Evolutionary conservation across 495 filamentous ascomycete genomes (phyloP), one percentile per base, ranked within the genome.

Genomic region (Cenococcum geophilum): DNA sequence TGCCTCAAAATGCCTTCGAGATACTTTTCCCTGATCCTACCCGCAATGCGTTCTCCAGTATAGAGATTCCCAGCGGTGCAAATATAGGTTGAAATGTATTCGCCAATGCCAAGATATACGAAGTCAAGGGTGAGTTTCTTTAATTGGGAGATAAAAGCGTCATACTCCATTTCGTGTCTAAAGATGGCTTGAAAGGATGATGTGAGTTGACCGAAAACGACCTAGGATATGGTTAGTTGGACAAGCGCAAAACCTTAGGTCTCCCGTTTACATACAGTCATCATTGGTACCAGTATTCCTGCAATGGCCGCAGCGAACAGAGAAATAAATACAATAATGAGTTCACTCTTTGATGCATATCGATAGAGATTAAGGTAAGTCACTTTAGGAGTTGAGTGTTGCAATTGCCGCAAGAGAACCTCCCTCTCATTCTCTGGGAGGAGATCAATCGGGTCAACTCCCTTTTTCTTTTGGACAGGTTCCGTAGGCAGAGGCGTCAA

Each of bases 11-110:
- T 91, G 51, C 88, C 88, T 60, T 80, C 78, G 4, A 96, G 80
- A 72, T 95, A 95, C 59, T 88, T 81, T 69, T 89, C 84, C 50
- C 91, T 83, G 66, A 96, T 89, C 76, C 91, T 91, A 61, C 82
- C 82, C 34, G 86, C 84, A 68, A 91, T 80, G 66, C 95, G 89
- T 71, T 96, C 92, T 59, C 92, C 92, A 0, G 87, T 88, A 70
- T 96, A 95, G 68, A 96, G 92, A 76, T 92, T 96, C 4, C 87
- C 89, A 27, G 91, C 85, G 1, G 90, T 96, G 20, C 84, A 80
- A 59, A 92, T 74, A 69, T 96, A 96, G 52, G 91, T 79, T 1
- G 83, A 86, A 27, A 89, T 74, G 62, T 95, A 95, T 71, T 95
- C 89, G 53, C 78, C 92, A 55, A 96, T 84, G 35, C 83, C 92